Evolutionary conservation across 768 basidiomycete genomes (phyloP), one percentile per base, ranked within the genome.

Genomic region (Pleurotus giganteus): DNA sequence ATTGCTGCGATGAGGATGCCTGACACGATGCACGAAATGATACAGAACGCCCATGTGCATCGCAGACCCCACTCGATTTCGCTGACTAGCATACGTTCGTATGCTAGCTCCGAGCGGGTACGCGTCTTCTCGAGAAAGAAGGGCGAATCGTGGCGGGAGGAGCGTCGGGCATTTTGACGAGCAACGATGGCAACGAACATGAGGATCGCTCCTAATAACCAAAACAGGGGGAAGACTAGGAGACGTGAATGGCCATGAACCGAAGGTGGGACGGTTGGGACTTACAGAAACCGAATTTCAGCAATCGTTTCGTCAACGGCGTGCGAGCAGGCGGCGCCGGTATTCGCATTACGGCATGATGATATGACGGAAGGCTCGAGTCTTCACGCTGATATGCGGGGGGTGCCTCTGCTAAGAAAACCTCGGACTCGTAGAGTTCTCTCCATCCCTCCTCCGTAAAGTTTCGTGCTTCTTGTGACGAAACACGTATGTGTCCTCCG

Each of bases 311-410:
- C 32, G 49, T 32, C 37, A 51, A n/a, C 27, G 49, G 49, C 9
- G 49, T 51, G 31, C 29, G 49, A 11, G 19, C n/a, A 9, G 31
- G 49, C 3, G 34, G 49, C 12, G 49, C 19, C 21, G 49, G 8
- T 11, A 23, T 26, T 15, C 49, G 49, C 24, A 29, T 34, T 11
- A 51, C 49, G 19, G 24, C 49, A 37, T 51, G 49, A 34, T 51
- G 34, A 34, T 51, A 51, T 17, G 49, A 51, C 9, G 49, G 49
- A 37, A 51, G 49, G 32, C 31, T 51, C 31, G 17, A 37, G 13
- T 51, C 49, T 51, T 51, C 49, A n/a, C 49, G 34, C 49, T 51
- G 49, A 32, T 51, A 51, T 13, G 49, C 49, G 24, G 49, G 49
- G 19, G 49, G 49, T 23, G 49, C 49, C 49, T 51, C 49, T 21